A percentile compares a stretch with the other conserved stretches of the same genome.
Evolutionary conservation across 2,329 filamentous ascomycete species (phyloP).

Genomic region (Cladophialophora bantiana): DNA sequence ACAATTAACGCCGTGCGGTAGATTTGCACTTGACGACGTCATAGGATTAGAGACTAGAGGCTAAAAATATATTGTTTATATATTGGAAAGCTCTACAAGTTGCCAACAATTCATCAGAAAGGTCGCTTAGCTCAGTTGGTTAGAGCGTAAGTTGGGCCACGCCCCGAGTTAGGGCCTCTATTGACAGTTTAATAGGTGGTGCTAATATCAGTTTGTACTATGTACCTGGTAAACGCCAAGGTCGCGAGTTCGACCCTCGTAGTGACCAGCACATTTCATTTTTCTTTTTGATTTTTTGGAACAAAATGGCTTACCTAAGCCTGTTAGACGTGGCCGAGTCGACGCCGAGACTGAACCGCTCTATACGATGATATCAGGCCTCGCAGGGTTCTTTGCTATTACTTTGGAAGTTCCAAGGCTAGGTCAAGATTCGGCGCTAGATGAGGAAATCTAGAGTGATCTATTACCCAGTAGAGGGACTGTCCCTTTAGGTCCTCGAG

Average conservation of each 20-base stretch:
- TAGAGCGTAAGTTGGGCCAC: slow-evolving; percentile 4
- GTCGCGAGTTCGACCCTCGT: slow-evolving; percentile 14
- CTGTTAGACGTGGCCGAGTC: neutral
- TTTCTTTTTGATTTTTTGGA: neutral
- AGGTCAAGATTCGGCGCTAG: neutral
- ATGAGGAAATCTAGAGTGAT: slow-evolving; percentile 17
- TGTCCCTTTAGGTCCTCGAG: slow-evolving; percentile 16
- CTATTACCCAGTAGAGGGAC: neutral
- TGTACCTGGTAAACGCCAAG: slow-evolving; percentile 10
- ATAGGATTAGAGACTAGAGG: too few species aligned
- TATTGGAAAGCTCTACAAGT: too few species aligned
- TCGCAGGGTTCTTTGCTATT: too few species aligned
- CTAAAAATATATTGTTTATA: too few species aligned
- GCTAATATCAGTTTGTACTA: slow-evolving; percentile 4
- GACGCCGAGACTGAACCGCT: neutral
- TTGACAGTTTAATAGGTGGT: neutral
- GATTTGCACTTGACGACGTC: too few species aligned
- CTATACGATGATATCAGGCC: too few species aligned
- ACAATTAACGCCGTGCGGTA: too few species aligned
- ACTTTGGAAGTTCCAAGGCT: too few species aligned
- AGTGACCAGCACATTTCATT: neutral
- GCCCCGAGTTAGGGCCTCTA: too few species aligned
- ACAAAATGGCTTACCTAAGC: neutral
- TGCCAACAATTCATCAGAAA: too few species aligned
- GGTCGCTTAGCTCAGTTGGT: slow-evolving; percentile 13